Base-by-base conservation (phyloP, 2,329 filamentous ascomycete species). In the Ascochyta clinopodiicola region DNA sequence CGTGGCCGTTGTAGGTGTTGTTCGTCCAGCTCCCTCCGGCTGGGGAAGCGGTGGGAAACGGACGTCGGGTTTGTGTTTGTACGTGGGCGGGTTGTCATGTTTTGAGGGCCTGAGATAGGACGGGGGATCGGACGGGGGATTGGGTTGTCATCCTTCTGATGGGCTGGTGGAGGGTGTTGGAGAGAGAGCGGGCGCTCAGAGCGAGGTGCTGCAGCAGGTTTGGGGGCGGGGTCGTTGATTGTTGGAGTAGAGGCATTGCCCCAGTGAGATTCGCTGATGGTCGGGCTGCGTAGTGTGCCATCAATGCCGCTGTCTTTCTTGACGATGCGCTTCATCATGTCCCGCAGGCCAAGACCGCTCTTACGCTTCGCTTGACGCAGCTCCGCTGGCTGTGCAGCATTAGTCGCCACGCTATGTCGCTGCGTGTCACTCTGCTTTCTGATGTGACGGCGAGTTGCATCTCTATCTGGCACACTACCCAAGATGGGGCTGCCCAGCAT, bases 301-400 rank as follows among this genome's bases (percentile, higher is more conserved):
- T 62, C 54, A 17, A 34, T 40, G 21, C 63, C 60, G 12, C 42
- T 40, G 15, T 70, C 68, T 24, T 67, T 71, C 29, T 61, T 51
- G 9, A 62, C 60, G 7, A 75, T 64, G 22, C 68, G 72, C 27
- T 66, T 64, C 51, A 75, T 62, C 32, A 74, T 53, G 8, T 64
- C 59, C 22, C 68, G 68, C 8, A 75, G 32, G 0, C 66, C 67
- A 1, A 66, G 39, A 17, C 52, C 46, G 31, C 66, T 68, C 36
- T 63, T 69, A 5, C 62, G 56, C 8, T 60, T 64, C 8, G 34
- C 35, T 4, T 47, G 32, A 12, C 58, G 61, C 9, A 46, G 40
- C n/a, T 74, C 69, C 0, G 58, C 42, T 2, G 68, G 66, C 8
- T 66, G 64, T 6, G 57, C 49, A n/a, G 67, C 58, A 37, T 59